phyloP scores from a whole-genome alignment of 202 grass and related monocot genomes.

The Carex arenaria region DNA sequence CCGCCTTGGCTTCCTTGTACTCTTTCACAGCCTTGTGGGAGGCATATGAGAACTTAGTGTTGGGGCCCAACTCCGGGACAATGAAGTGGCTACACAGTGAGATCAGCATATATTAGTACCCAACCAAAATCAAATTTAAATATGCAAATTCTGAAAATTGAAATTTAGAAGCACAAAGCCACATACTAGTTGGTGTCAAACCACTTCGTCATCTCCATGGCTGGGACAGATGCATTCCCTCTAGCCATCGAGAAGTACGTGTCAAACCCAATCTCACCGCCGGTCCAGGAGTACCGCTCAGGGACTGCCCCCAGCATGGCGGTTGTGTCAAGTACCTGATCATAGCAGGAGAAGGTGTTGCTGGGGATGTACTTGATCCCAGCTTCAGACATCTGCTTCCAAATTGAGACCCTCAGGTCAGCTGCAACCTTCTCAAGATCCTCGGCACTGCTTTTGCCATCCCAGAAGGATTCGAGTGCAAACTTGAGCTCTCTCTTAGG shows the following conservation, averaged over 20 bases:
- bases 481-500: conserved; percentile 99
- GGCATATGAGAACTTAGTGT: conserved; percentile 80
- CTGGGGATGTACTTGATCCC: conserved; percentile 96
- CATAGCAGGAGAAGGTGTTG: conserved; percentile 97
- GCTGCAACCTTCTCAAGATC: conserved; percentile 88
- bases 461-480: conserved; percentile 96
- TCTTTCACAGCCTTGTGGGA: conserved; percentile 96
- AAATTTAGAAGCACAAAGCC: conserved; percentile 19
- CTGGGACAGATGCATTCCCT: conserved; percentile 86
- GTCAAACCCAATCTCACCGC: conserved; percentile 70
- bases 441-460: conserved; percentile 80
- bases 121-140: conserved; percentile 11
- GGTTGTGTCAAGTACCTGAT: conserved; percentile 90
- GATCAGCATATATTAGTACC: conserved; percentile 17
- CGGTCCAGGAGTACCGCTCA: conserved; percentile 70
- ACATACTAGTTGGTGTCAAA: conserved; percentile 99
- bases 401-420: conserved; percentile 70
- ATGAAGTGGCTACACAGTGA: conserved; percentile 78
- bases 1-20: conserved; percentile 97
- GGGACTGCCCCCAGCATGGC: conserved; percentile 95
- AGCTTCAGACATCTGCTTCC: conserved; percentile 91
- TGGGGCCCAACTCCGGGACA: conserved; percentile 84
- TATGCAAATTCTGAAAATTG: not conserved
- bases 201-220: conserved; percentile 99
- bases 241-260: conserved; percentile 98